phyloP scores from a whole-genome alignment of 2,329 filamentous ascomycete species.

The Nothophaeocryptopus gaeumannii region DNA sequence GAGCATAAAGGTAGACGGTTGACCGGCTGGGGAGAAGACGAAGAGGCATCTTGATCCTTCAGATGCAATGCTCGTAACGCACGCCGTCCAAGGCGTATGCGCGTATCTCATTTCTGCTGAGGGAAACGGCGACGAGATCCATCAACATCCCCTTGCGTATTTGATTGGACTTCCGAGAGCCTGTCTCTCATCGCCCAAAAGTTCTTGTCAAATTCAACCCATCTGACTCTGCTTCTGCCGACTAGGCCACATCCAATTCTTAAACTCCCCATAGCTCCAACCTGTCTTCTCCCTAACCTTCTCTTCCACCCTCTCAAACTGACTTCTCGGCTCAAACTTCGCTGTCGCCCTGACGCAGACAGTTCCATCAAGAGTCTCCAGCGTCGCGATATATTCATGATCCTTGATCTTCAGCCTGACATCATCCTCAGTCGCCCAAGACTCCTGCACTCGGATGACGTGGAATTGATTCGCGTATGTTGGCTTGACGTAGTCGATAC shows the following conservation, averaged over 20 bases:
- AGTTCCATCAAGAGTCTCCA: slow-evolving; percentile 55
- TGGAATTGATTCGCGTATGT: slow-evolving; percentile 62
- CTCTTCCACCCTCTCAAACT: slow-evolving; percentile 22
- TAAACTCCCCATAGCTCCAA: slow-evolving; percentile 30
- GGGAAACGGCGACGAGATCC: too few relatives aligned
- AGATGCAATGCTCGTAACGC: too few relatives aligned
- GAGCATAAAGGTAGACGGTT: too few relatives aligned
- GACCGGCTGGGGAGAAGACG: too few relatives aligned
- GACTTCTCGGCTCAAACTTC: slow-evolving; percentile 26
- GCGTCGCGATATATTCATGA: slow-evolving; percentile 51
- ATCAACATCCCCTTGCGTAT: too few relatives aligned
- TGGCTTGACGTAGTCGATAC: slow-evolving; percentile 61
- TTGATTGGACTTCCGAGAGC: too few relatives aligned
- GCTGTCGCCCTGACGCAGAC: slow-evolving; percentile 56
- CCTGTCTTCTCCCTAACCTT: slow-evolving; percentile 22
- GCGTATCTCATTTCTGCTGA: too few relatives aligned
- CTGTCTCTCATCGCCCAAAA: too few relatives aligned
- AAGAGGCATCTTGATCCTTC: too few relatives aligned
- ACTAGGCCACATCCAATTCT: slow-evolving; percentile 35
- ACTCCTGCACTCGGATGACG: slow-evolving; percentile 53
- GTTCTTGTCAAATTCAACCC: too few relatives aligned
- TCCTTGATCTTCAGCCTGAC: slow-evolving; percentile 23
- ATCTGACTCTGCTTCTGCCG: slow-evolving; percentile 22
- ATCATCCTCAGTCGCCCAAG: slow-evolving; percentile 20
- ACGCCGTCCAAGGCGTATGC: too few relatives aligned